Conservation (phyloP, 2,329 filamentous ascomycete genomes). For the Zasmidium cellare region DNA sequence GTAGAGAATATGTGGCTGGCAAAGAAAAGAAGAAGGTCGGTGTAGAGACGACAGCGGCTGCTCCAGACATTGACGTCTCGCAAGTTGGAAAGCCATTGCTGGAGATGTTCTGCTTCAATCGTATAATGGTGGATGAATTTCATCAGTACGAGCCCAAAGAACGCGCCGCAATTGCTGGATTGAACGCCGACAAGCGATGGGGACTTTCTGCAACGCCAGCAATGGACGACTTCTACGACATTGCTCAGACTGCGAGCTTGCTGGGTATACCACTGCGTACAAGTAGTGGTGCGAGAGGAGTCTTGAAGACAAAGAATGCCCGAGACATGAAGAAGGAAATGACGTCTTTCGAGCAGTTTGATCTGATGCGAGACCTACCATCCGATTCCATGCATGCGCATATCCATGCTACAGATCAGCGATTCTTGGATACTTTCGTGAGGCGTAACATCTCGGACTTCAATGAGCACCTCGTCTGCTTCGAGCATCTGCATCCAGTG, state of each 20-base stretch:
- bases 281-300: conserved; percentile 50
- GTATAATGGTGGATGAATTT: conserved; percentile 66
- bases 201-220: conserved; percentile 64
- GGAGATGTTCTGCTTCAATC: conserved; percentile 62
- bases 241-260: conserved; percentile 60
- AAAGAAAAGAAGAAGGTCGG: conserved; percentile 12
- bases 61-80: conserved; percentile 11
- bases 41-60: conserved; percentile 7
- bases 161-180: conserved; percentile 41
- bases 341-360: conserved; percentile 57
- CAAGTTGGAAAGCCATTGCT: conserved; percentile 39
- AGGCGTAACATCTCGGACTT: conserved; percentile 42
- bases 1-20: conserved; percentile 21
- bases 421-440: conserved; percentile 56
- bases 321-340: conserved; percentile 43
- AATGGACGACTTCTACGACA: conserved; percentile 57
- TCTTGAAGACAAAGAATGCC: conserved; percentile 48
- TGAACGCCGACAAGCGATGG: conserved; percentile 58
- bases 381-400: conserved; percentile 55
- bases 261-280: conserved; percentile 57
- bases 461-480: conserved; percentile 43
- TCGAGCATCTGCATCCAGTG: conserved; percentile 47
- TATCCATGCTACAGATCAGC: conserved; percentile 54
- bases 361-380: conserved; percentile 50
- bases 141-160: conserved; percentile 54